Base-by-base conservation (phyloP, 345 rosid genomes). In the Tarenaya hassleriana region DNA sequence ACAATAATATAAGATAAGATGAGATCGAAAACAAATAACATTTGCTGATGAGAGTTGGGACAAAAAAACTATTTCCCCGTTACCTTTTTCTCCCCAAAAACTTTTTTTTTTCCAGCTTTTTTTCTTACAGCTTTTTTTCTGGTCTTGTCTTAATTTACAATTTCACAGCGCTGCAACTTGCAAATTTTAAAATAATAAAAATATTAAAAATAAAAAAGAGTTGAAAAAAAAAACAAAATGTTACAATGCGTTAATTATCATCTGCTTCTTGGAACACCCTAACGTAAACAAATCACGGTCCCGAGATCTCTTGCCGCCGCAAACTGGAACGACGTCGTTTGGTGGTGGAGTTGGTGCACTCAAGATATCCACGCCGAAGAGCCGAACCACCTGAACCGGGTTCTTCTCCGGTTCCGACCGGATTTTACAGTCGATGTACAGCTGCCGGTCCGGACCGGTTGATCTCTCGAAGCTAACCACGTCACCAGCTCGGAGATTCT, bases 391-490 rank as follows among this genome's bases (percentile, higher is more conserved):
- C 52, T 54, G 46, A 67, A 60, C 57, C 61, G 66, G 66, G 12
- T 20, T 69, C 16, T 60, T 50, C 17, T 17, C 72, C 34, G 11
- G 10, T 20, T 66, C 69, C 4, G 50, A 55, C 62, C 68, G 77
- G 1, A 60, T 15, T 65, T 75, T 74, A 76, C 72, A 80, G 37
- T 82, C 82, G 4, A 91, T 87, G 16, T 58, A 77, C 4, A 91
- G 76, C 60, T 82, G 82, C 60, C 74, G 79, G 51, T 82, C 92
- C 56, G 68, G 56, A 1, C 92, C 95, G 8, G 87, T 82, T 7
- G 95, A 91, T 54, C 81, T 79, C 66, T 82, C 89, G 58, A 91
- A 91, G 39, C 78, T 55, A 21, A 91, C 95, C 53, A 76, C 60
- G 60, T 91, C 98, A 0, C 96, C 96, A 47, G 95, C 90, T 59